phyloP scores from a whole-genome alignment of 2,329 filamentous ascomycete genomes.

The Sclerotinia trifoliorum region DNA sequence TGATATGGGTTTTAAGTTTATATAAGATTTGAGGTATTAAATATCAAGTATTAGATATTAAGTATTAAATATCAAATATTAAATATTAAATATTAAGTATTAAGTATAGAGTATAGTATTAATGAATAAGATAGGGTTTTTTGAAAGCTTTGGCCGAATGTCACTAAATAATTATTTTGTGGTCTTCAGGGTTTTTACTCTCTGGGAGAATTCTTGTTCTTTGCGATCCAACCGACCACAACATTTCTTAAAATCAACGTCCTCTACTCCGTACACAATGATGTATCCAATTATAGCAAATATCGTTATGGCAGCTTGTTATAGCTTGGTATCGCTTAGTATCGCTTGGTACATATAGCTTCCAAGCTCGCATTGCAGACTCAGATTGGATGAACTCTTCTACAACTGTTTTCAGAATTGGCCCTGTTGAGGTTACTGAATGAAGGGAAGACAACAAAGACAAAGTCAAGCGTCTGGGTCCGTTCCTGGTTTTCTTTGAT shows the following conservation, averaged over 20 bases:
- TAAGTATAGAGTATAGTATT: too few species aligned
- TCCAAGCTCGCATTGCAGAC: not conserved
- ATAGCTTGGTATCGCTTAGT: not conserved
- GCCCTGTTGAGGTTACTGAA: not conserved
- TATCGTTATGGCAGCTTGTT: not conserved
- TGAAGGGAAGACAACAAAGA: slow-evolving; percentile 2
- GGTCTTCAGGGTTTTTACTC: not conserved
- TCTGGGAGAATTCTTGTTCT: not conserved
- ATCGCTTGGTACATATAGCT: not conserved
- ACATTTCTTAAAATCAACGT: not conserved
- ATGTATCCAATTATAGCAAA: not conserved
- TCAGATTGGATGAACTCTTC: not conserved
- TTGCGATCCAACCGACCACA: not conserved
- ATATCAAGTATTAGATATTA: too few species aligned
- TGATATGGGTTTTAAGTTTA: too few species aligned
- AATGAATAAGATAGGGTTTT: too few species aligned
- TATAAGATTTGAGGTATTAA: too few species aligned
- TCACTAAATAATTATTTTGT: too few species aligned
- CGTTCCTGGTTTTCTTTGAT: slow-evolving; percentile 10
- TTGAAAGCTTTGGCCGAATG: too few species aligned
- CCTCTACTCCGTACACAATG: not conserved
- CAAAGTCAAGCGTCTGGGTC: not conserved
- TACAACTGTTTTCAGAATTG: not conserved
- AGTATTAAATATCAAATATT: too few species aligned
- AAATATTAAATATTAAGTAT: too few species aligned